Base-by-base conservation (phyloP, 805 yeast species). In the Candida xiaguanensis region DNA sequence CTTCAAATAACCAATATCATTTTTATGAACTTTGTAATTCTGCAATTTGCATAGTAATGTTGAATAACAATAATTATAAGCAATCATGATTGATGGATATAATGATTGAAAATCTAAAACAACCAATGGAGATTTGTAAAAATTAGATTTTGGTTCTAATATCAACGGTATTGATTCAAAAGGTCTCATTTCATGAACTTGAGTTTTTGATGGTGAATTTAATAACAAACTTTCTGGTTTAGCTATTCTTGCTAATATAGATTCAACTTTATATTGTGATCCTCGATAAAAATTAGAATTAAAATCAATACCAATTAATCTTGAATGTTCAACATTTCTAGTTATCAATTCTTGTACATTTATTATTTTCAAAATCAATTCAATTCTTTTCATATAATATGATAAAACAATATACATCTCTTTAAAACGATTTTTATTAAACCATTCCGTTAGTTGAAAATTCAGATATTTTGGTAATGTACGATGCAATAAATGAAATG, bases 51-150 rank as follows among this genome's bases (percentile, higher is more conserved):
- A 91, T 2, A 85, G 40, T 35, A 84, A 54, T 0, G 93, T 85
- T 0, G 91, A 80, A 49, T 78, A 86, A 53, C 95, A 91, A 48
- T 86, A 82, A 56, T 93, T 93, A 58, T 85, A 86, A 0, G 96
- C 99, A 54, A 88, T 86, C 56, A 91, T 76, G 11, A 93, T 72
- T 0, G 98, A 90, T 0, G 99, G 99, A 55, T 93, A 93, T 35
- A 93, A 70, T 0, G 97, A 88, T 51, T 91, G 96, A 53, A 93
- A 93, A 57, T 93, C 99, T 15, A 93, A 62, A 0, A 93, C 98
- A 13, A 90, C 76, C 20, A 93, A 66, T 0, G 99, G 99, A 41
- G 91, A 83, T 40, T 86, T 88, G 57, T 89, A 93, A 48, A 82
- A 85, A 14, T 78, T 80, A 4, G 95, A 78, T 17, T 77, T 75